Evolutionary conservation across 768 basidiomycete genomes (phyloP), one percentile per base, ranked within the genome.

Genomic region (Lentinula detonsa): DNA sequence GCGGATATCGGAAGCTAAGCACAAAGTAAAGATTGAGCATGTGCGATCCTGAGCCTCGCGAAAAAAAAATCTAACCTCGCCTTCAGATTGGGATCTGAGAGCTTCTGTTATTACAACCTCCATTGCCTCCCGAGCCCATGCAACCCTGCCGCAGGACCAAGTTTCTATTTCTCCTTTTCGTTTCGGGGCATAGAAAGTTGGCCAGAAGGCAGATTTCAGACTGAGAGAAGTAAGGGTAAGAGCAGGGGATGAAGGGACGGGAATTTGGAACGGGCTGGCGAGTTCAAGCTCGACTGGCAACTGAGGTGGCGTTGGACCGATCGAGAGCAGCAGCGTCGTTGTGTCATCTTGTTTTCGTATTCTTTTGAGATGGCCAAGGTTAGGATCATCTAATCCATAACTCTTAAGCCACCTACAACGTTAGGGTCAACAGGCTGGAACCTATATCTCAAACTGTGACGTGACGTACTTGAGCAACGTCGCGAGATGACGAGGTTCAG

Each of bases 151-250:
- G 31, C 76, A 72, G 3, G 87, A 81, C 91, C 93, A 93, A 5
- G 75, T 74, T 62, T 87, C 83, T 1, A 76, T 72, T 61, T 90
- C 88, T 66, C 81, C 83, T 68, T 85, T 91, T 63, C 85, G 80
- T 37, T 81, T 80, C 0, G 90, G 90, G 3, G 85, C 78, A 65
- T 84, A 93, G 13, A 85, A 74, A 10, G 90, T 91, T 7, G 96
- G 96, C 96, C 96, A 98, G n/a, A 91, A 73, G 1, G 80, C 71
- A 42, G 82, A 80, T 73, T 95, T 95, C 37, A 85, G 69, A 46
- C 72, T 70, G 21, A 93, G 76, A 6, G 93, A 89, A 13, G 78
- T 76, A 0, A 75, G 75, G 0, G 91, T 93, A 4, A 88, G 75
- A 0, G 93, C 93, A 10, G 86, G 78, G 13, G 80, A 77, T 34